Base-by-base conservation (phyloP, 164 flowering plant genomes). In the Dillenia turbinata region DNA sequence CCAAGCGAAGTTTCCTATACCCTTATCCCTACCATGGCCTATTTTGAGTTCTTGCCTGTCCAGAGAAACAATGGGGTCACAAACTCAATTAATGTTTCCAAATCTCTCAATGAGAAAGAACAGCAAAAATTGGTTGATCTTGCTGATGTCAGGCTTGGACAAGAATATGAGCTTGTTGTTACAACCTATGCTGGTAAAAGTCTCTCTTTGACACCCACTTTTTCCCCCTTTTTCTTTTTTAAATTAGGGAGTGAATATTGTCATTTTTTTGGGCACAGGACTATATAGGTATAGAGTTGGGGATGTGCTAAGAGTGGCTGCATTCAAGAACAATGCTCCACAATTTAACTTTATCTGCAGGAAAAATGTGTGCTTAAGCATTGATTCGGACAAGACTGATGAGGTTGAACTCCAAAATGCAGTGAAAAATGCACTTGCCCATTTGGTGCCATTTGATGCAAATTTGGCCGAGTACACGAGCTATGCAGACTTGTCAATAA, bases 311-410 rank as follows among this genome's bases (percentile, higher is more conserved):
- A 65, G 90, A 22, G 98, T 94, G 14, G 86, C 93, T 0, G 97
- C 97, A 57, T 94, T 91, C 88, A 94, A 94, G 82, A 94, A 91
- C 88, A 87, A 84, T 59, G 95, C 95, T 3, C 98, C 98, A 0
- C 96, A 94, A 65, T 94, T 94, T 90, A 88, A 73, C 74, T 94
- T 94, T 75, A 66, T 94, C 0, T 89, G 97, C 76, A 61, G 98
- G 22, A 88, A 89, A 61, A 94, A 94, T 48, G 98, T 91, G n/a
- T 95, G 81, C 24, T 59, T 94, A 48, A 89, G 97, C 84, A 94
- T 94, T 11, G 97, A 94, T 61, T 67, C 96, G 0, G 99, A 94
- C 62, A 94, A 94, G 70, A 94, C 98, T 6, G 97, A 94, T 56
- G 98, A 94, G 61, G 96, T 89, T 3, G 99, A 94, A 83, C 85